Percentiles rank a stretch among this genome's conserved stretches.
Evolutionary conservation across 345 rosid genomes (phyloP).

Genomic region (Nephelium lappaceum): DNA sequence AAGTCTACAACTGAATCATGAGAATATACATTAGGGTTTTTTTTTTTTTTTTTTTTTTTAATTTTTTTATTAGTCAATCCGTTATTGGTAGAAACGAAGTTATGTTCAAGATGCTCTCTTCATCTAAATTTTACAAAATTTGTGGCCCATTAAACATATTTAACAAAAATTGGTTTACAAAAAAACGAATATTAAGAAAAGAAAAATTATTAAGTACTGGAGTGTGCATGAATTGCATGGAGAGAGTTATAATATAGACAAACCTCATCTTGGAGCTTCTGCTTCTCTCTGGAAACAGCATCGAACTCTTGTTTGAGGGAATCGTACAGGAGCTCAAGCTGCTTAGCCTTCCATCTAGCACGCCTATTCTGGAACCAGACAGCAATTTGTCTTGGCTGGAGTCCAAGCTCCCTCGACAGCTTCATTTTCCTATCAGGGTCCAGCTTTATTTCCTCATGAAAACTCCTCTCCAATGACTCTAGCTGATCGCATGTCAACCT

Average conservation of each 20-base stretch:
- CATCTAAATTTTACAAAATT: not conserved
- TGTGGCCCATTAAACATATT: no score
- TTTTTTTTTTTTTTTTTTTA: no score
- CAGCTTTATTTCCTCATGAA: conserved; percentile 82
- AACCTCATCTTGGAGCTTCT: conserved; percentile 85
- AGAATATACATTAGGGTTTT: no score
- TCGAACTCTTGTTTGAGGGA: conserved; percentile 69
- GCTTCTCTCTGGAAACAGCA: conserved; percentile 64
- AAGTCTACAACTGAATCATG: no score
- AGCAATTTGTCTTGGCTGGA: conserved; percentile 85
- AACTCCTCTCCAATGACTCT: conserved; percentile 74
- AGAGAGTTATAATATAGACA: not conserved
- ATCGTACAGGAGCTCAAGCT: conserved; percentile 74
- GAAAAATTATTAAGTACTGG: not conserved
- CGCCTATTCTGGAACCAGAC: conserved; percentile 95
- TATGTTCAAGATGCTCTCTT: not conserved
- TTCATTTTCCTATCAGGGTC: conserved; percentile 81
- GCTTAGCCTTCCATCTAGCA: conserved; percentile 89
- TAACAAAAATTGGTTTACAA: not conserved
- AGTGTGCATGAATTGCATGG: conserved; percentile 14
- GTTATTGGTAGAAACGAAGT: no score
- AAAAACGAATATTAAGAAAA: no score
- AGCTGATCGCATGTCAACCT: conserved; percentile 68
- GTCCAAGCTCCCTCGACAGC: conserved; percentile 80
- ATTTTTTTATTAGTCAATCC: no score